Base-by-base conservation (phyloP, 2,329 filamentous ascomycete genomes). In the Aspergillus sergii region DNA sequence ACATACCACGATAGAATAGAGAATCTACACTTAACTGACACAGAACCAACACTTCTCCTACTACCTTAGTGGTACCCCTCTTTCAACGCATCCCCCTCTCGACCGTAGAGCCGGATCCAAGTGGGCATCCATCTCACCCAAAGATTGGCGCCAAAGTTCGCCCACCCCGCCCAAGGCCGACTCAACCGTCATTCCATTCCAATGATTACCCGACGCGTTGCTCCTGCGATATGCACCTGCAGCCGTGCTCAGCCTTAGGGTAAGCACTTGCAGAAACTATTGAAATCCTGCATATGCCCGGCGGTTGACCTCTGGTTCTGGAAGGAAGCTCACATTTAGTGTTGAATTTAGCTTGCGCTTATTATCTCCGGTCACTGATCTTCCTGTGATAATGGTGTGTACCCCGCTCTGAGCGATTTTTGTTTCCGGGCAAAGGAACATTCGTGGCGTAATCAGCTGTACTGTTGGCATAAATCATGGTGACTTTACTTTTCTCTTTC, bases 151-250 rank as follows among this genome's bases (percentile, higher is more conserved):
- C 64, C 70, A 51, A 19, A n/a, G 23, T 50, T 36, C 46, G 9
- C 30, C 7, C 26, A 83, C 78, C 14, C 64, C 62, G 43, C 81
- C 81, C 5, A 71, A 58, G 5, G 74, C 64, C 46, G 45, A 43
- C 46, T 51, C 48, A 19, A 54, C 46, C 12, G 48, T 54, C 54
- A 54, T 43, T 23, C 12, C 32, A 41, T 36, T n/a, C 58, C 58
- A 59, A 54, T 59, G 30, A 30, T 46, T 45, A 59, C 26, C 48
- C 26, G 34, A 57, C 34, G 23, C 9, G 21, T 21, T n/a, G 21
- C 23, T 54, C n/a, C 34, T 34, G 32, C 32, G 39, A 28, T 32
- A 32, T 28, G 56, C 43, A 58, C 12, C 41, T 45, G 56, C 43
- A 23, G 39, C 23, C 55, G 23, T 59, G n/a, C 26, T 45, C 23